Percentiles rank a stretch among this genome's conserved stretches.
Conservation (phyloP, 345 rosid genomes). For the Gossypium stocksii region DNA sequence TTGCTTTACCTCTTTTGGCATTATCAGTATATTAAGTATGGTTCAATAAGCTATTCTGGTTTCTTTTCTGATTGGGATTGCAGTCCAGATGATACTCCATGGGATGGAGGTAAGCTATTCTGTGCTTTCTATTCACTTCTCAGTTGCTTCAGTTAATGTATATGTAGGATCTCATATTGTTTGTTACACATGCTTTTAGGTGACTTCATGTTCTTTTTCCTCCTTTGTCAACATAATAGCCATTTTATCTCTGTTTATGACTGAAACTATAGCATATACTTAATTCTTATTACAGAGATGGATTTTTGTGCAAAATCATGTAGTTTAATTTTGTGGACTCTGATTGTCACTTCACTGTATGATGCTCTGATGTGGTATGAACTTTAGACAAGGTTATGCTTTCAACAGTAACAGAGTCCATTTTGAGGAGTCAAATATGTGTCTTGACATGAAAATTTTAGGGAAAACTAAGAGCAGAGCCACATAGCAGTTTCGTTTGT, state of each 20-base stretch:
- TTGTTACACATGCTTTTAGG: not conserved
- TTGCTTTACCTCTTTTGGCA: not conserved
- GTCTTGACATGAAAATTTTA: not conserved
- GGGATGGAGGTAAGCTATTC: slow-evolving; percentile 57
- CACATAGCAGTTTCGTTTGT: not conserved
- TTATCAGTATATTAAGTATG: not conserved
- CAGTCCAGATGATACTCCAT: slow-evolving; percentile 69
- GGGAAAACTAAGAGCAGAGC: not conserved
- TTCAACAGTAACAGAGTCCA: not conserved
- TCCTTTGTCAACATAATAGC: not conserved
- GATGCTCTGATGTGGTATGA: not conserved
- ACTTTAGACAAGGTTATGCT: not conserved
- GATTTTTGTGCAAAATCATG: not conserved
- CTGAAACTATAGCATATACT: not conserved
- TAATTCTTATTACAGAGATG: not conserved
- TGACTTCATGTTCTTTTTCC: not conserved
- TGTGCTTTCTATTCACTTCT: not conserved
- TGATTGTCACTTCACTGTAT: not conserved
- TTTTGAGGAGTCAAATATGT: not conserved
- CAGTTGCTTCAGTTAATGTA: not conserved
- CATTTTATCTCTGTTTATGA: not conserved
- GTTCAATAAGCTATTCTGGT: slow-evolving; percentile 13
- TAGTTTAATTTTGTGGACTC: not conserved
- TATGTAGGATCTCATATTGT: not conserved
- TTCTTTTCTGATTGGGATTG: slow-evolving; percentile 15